Base-by-base conservation (phyloP, 2,329 filamentous ascomycete species). In the Daldinia eschscholtzii region DNA sequence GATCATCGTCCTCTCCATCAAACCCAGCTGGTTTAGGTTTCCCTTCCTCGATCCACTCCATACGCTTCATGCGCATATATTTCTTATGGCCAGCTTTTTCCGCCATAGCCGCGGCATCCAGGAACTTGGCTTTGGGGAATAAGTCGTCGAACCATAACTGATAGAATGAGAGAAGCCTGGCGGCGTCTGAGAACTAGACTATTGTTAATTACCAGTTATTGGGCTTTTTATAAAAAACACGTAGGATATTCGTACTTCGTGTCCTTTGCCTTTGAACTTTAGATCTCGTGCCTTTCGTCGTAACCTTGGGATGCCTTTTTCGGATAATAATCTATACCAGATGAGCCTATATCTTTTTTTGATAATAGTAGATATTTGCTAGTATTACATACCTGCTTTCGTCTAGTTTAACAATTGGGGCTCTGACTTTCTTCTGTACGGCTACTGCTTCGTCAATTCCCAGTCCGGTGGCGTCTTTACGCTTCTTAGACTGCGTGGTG, bases 81-180 rank as follows among this genome's bases (percentile, higher is more conserved):
- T 92, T 94, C 74, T 91, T 93, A 80, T 98, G 96, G 1, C 96
- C 96, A 0, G 93, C 85, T 81, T 97, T 98, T 79, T 99, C 96
- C 2, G 98, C 93, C 84, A 98, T 97, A 42, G 86, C 83, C 6
- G 98, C 83, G 2, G 92, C 96, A 76, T 99, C 96, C 55, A 92
- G 87, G 76, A 99, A 99, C 76, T 94, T 95, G 4, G 95, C 96
- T 76, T 97, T 94, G 12, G 96, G 96, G 76, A 94, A 99, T 12
- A 99, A 85, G 76, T 98, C 94, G 80, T 99, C 95, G 1, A 99
- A 91, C 96, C 96, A 99, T 63, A 97, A 81, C 79, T 98, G 96
- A 78, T 98, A 99, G 78, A 97, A 93, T 26, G 92, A 93, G 55
- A 99, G 85, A 26, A 99, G 86, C 15, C 90, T 89, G 0, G 91